phyloP scores from a whole-genome alignment of 2,329 filamentous ascomycete genomes.

The Stagonosporopsis chrysanthemi region DNA sequence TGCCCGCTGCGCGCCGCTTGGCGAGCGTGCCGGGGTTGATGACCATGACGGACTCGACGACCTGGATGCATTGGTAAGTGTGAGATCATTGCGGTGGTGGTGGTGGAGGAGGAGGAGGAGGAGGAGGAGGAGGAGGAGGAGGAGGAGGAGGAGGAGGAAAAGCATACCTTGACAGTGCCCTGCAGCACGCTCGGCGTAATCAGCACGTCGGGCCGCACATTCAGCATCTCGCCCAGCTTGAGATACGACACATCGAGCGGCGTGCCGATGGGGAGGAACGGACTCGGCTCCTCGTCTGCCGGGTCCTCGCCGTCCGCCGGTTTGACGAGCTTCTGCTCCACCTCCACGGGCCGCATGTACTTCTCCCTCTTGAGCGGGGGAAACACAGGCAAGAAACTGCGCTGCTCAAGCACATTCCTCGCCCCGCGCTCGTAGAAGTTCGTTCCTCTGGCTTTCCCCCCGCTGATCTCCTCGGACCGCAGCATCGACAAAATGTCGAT shows the following conservation, averaged over 20 bases:
- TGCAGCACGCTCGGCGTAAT: slow-evolving; percentile 82
- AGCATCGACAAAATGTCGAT: slow-evolving; percentile 87
- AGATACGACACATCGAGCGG: slow-evolving; percentile 84
- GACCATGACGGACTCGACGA: slow-evolving; percentile 86
- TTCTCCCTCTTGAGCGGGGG: slow-evolving; percentile 76
- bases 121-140: no score
- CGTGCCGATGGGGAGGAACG: slow-evolving; percentile 64
- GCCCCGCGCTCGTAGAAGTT: slow-evolving; percentile 75
- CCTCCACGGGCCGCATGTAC: slow-evolving; percentile 59
- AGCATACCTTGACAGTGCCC: slow-evolving; percentile 82
- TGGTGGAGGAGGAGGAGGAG: no score
- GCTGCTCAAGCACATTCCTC: slow-evolving; percentile 83
- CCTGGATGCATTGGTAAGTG: slow-evolving; percentile 59
- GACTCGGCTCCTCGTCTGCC: slow-evolving; percentile 58
- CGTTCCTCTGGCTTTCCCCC: slow-evolving; percentile 62
- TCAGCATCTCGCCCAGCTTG: slow-evolving; percentile 90
- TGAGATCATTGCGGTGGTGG: not conserved
- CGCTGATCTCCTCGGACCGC: slow-evolving; percentile 73
- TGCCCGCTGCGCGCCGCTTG: slow-evolving; percentile 83
- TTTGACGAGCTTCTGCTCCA: slow-evolving; percentile 54
- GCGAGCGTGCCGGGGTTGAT: slow-evolving; percentile 91
- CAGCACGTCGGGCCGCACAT: slow-evolving; percentile 83
- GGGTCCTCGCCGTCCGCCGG: slow-evolving; percentile 57
- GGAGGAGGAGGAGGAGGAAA: not conserved
- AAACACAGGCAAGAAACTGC: slow-evolving; percentile 90